A percentile compares a stretch with the other conserved stretches of the same genome.
These are phyloP conservation scores for Ceriops decandra DNA, from an alignment of 345 rosid genomes.

Conservation along the genomic window DNA sequence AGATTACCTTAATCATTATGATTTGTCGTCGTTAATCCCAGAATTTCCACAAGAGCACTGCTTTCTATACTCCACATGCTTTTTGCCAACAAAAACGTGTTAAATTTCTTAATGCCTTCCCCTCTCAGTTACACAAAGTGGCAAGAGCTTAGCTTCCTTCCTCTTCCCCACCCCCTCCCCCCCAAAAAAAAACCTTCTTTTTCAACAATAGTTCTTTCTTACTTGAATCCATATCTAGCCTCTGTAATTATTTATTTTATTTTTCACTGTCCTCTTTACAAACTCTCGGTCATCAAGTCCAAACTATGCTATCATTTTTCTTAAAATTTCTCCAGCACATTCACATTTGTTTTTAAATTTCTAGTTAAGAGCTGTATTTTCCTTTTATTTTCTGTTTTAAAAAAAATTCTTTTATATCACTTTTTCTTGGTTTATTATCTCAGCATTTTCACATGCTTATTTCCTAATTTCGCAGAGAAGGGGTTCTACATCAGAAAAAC, in stretches of 20 bases:
- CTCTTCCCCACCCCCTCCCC: too few relatives aligned
- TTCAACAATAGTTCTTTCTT: not conserved
- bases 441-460: slow-evolving; percentile 5
- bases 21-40: not conserved
- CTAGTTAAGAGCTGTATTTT: too few relatives aligned
- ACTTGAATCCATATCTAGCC: not conserved
- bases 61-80: not conserved
- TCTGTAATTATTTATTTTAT: not conserved
- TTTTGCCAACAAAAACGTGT: not conserved
- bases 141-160: too few relatives aligned
- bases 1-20: slow-evolving; percentile 15
- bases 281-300: too few relatives aligned
- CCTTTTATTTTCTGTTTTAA: too few relatives aligned
- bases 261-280: too few relatives aligned
- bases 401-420: too few relatives aligned
- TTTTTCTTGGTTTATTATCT: slow-evolving; percentile 8
- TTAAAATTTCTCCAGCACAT: too few relatives aligned
- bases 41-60: not conserved
- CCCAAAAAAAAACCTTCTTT: too few relatives aligned
- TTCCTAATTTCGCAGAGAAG: slow-evolving; percentile 59
- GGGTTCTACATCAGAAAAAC: slow-evolving; percentile 77
- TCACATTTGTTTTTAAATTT: too few relatives aligned
- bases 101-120: not conserved
- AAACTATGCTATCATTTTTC: too few relatives aligned
- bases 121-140: not conserved